Conservation (phyloP, 164 flowering plant genomes). For the Amborella trichopoda region DNA sequence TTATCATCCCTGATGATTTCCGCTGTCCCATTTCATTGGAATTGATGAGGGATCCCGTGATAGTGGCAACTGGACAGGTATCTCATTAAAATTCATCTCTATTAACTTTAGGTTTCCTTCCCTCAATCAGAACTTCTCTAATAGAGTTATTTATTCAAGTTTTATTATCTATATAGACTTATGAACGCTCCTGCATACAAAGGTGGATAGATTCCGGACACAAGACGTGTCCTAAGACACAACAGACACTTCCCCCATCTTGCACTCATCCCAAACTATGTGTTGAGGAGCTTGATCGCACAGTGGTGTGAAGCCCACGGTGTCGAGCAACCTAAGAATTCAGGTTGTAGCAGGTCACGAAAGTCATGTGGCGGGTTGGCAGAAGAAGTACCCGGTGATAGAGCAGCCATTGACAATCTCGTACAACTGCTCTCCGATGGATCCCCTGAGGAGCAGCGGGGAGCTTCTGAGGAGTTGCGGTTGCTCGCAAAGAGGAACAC, state of each 20-base stretch:
- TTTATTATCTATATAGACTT: conserved; percentile 46
- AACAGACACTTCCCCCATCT: conserved; percentile 57
- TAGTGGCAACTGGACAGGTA: conserved; percentile 96
- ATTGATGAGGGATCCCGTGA: conserved; percentile 93
- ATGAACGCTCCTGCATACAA: conserved; percentile 83
- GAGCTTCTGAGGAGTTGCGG: conserved; percentile 62
- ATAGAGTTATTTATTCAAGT: background rate
- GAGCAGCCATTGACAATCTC: conserved; percentile 43
- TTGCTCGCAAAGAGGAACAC: conserved; percentile 78
- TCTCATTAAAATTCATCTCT: background rate
- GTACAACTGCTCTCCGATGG: conserved; percentile 59
- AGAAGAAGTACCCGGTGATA: conserved; percentile 63
- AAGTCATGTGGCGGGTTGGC: conserved; percentile 67
- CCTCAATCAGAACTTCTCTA: background rate
- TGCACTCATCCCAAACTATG: conserved; percentile 77
- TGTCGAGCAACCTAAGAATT: conserved; percentile 46
- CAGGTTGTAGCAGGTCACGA: conserved; percentile 42
- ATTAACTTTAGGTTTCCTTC: background rate
- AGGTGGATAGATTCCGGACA: conserved; percentile 93
- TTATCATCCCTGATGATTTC: conserved; percentile 64
- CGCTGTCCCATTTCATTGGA: conserved; percentile 92
- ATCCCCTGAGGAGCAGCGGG: conserved; percentile 40
- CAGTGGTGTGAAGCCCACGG: conserved; percentile 70
- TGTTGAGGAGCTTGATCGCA: conserved; percentile 59
- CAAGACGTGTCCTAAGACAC: conserved; percentile 85